Evolutionary conservation across 805 yeast genomes (phyloP).

Genomic region (Blastobotrys parvus): DNA sequence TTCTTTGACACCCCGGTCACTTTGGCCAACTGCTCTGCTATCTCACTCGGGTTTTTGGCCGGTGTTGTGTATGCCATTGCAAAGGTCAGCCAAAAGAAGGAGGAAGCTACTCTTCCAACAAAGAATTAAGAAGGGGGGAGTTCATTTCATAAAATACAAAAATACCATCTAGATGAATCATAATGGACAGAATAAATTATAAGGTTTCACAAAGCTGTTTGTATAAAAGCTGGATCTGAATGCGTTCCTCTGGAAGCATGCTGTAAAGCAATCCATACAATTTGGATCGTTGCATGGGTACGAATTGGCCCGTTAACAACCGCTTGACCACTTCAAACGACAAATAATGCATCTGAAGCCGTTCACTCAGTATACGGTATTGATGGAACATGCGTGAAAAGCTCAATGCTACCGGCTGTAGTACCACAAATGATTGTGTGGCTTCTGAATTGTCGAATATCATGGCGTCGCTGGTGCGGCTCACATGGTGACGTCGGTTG

Average conservation of each 20-base stretch:
- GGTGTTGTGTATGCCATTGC: conserved; percentile 96
- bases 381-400: conserved; percentile 41
- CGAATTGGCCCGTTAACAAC: conserved; percentile 40
- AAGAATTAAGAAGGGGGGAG: background rate
- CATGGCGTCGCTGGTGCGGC: background rate
- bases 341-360: conserved; percentile 36
- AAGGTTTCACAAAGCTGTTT: conserved; percentile 7
- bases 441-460: background rate
- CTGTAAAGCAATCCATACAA: conserved; percentile 46
- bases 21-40: conserved; percentile 84
- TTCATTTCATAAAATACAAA: too few species aligned
- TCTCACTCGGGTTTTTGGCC: conserved; percentile 86
- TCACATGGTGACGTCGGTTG: background rate
- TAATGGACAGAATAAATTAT: background rate
- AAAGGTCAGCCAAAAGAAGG: conserved; percentile 75
- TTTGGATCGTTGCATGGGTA: conserved; percentile 38
- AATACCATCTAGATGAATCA: too few species aligned
- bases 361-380: conserved; percentile 34
- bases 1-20: conserved; percentile 95
- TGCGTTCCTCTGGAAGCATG: conserved; percentile 38
- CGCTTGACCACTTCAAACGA: conserved; percentile 34
- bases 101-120: conserved; percentile 20
- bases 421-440: conserved; percentile 18
- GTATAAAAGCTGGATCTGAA: conserved; percentile 13
- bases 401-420: conserved; percentile 40